phyloP scores from a whole-genome alignment of 306 rosid genomes.

The Cucurbita moschata region DNA sequence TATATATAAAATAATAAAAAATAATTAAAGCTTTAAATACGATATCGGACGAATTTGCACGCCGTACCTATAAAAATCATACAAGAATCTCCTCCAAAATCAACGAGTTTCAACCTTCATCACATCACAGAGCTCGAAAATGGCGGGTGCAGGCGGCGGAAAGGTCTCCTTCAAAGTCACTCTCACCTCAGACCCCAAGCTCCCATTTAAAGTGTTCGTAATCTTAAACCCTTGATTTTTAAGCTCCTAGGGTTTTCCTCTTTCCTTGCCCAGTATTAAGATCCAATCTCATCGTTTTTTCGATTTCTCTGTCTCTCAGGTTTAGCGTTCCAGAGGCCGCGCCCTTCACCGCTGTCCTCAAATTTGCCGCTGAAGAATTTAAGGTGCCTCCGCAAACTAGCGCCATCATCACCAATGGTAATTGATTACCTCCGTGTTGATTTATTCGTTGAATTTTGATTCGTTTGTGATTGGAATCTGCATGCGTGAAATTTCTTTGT shows the following conservation, averaged over 20 bases:
- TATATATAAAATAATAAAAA: no score
- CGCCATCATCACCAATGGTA: conserved; percentile 95
- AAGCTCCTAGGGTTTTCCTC: neutral
- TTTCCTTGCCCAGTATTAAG: neutral
- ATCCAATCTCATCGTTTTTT: neutral
- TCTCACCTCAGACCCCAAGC: conserved; percentile 96
- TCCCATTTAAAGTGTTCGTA: conserved; percentile 87
- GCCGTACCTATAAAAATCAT: neutral
- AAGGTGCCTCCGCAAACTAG: conserved; percentile 98
- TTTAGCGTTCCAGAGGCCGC: conserved; percentile 98
- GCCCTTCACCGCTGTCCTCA: conserved; percentile 94
- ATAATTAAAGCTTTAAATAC: no score
- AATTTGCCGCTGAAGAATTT: conserved; percentile 94
- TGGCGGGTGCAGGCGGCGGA: conserved; percentile 72
- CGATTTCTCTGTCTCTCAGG: conserved; percentile 19
- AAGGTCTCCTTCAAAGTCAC: conserved; percentile 96
- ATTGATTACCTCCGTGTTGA: neutral
- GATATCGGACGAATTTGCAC: neutral
- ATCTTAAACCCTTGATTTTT: neutral
- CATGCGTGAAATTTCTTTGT: neutral
- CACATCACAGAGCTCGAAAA: conserved; percentile 3
- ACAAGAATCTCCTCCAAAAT: neutral
- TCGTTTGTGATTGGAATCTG: neutral
- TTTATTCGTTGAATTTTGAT: neutral
- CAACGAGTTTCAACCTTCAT: neutral